A percentile compares a stretch with the other conserved stretches of the same genome.
Conservation (phyloP, 1,139 yeast genomes). For the Diutina siamensis region DNA sequence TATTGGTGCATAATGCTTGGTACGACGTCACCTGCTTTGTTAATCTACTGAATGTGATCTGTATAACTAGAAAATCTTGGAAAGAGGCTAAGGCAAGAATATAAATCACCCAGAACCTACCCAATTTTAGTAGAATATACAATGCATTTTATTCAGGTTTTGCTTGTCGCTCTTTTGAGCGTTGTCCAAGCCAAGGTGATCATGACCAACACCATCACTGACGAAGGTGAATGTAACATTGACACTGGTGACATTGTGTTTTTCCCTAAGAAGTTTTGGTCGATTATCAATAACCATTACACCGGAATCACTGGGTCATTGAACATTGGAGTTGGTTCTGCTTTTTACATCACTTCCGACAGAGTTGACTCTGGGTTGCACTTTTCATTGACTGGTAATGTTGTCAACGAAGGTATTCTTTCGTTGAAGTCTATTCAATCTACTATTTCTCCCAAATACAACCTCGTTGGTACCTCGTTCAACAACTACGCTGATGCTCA, state of each 20-base stretch:
- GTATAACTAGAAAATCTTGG: no score
- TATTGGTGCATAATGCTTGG: no score
- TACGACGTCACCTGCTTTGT: no score
- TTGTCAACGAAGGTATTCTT: not conserved
- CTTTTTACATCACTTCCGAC: slow-evolving; percentile 4
- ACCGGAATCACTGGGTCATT: not conserved
- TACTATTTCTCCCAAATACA: not conserved
- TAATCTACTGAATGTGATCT: no score
- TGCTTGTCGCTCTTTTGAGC: not conserved
- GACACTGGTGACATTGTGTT: not conserved
- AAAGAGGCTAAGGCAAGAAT: no score
- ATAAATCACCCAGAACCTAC: not conserved
- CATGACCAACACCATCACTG: not conserved
- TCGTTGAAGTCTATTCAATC: not conserved
- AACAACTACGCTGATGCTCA: not conserved
- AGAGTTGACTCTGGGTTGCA: not conserved
- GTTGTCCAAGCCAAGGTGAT: slow-evolving; percentile 3
- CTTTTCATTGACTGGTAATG: not conserved
- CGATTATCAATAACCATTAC: slow-evolving; percentile 4
- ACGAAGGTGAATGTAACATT: not conserved
- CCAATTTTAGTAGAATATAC: not conserved
- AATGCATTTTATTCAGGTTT: not conserved
- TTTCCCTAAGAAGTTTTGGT: slow-evolving; percentile 4
- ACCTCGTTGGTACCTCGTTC: slow-evolving; percentile 1
- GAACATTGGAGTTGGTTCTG: not conserved